Evolutionary conservation across 257 asterid species (phyloP), one percentile per base, ranked within the genome.

Genomic region (Solanum etuberosum): DNA sequence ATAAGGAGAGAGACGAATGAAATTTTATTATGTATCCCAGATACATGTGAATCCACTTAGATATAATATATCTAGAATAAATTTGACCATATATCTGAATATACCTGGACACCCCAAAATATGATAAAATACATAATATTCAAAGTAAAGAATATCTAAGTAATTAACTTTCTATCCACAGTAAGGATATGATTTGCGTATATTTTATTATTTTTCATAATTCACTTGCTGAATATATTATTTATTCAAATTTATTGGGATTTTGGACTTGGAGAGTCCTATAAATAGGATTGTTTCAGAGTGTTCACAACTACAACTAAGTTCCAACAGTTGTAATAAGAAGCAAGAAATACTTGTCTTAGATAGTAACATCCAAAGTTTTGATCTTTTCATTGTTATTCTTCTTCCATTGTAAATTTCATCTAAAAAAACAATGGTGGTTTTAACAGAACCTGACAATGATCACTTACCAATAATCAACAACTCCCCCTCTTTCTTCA

Each of bases 381-480:
- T 20, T 11, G 32, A 73, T 23, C 51, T 12, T 73, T 73, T 12
- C 32, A 73, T 73, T 32, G 34, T 32, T 32, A 32, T 32, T 32
- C 34, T 32, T 32, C 34, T 32, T 2, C 12, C 13, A 2, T 9
- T 34, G 81, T 18, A 32, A 32, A 21, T 13, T 59, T n/a, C 59
- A 5, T 2, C 88, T 27, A 51, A 4, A 1, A 37, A 32, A 35
- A 11, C 74, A 4, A 77, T 86, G 88, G 86, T 86, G 34, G 88
- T 40, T 46, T 37, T 86, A 10, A 16, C 86, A 7, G 40, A 77
- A 43, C 89, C 85, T n/a, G 87, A 84, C 73, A 88, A 78, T 71
- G 90, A 90, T 72, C 90, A 90, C 83, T 88, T 89, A 35, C 12
- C 84, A 35, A 32, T 86, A 40, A 91, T 87, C 34, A 83, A 86